A percentile compares a stretch with the other conserved stretches of the same genome.
Conservation (phyloP, 352 stramenopile genomes). For the Phytopythium oedochilum region DNA sequence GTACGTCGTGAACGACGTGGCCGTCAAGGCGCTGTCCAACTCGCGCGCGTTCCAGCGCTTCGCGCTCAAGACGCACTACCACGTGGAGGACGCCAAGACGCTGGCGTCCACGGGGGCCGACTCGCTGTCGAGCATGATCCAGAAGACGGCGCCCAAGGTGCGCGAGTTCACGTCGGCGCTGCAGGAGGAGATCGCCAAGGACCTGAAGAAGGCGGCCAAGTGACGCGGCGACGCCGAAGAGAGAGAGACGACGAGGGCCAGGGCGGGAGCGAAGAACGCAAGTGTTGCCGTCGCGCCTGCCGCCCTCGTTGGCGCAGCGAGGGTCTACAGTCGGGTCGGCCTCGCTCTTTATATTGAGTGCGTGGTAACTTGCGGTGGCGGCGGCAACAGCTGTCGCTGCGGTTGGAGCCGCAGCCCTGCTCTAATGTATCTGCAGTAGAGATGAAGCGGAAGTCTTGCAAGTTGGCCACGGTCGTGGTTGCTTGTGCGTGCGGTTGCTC, state of each 20-base stretch:
- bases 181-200: conserved; percentile 65
- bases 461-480: no score
- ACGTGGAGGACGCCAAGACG: conserved; percentile 78
- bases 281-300: background rate
- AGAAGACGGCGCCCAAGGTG: conserved; percentile 64
- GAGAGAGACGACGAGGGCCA: background rate
- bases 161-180: conserved; percentile 70
- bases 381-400: no score
- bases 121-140: conserved; percentile 40
- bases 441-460: no score
- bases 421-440: no score
- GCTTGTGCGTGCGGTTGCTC: no score
- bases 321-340: no score
- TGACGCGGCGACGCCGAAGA: conserved; percentile 9
- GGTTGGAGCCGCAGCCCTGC: no score
- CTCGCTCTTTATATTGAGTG: no score
- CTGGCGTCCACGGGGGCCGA: conserved; percentile 46
- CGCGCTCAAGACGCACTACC: conserved; percentile 81
- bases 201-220: conserved; percentile 70
- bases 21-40: conserved; percentile 79
- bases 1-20: conserved; percentile 83
- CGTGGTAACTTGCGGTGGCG: no score
- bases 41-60: conserved; percentile 82
- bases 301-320: background rate
- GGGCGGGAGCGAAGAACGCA: background rate